Evolutionary conservation across 371 early-diverging fungal genomes (phyloP).

Genomic region (Mucor piriformis): DNA sequence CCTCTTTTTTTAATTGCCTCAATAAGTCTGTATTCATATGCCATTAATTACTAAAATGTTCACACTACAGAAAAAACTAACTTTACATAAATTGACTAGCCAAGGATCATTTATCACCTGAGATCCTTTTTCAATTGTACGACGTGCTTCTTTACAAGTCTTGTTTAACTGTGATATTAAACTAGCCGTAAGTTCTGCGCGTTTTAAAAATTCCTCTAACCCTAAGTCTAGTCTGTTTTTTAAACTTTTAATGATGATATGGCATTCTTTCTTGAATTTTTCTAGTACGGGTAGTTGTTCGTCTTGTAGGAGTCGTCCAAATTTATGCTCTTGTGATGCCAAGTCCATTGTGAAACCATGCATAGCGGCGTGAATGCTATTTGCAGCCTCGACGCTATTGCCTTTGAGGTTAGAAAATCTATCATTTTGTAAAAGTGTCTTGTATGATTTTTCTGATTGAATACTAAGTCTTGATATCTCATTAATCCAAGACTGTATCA

Average conservation of each 20-base stretch:
- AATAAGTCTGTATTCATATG: conserved; percentile 29
- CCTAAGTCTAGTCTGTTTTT: conserved; percentile 24
- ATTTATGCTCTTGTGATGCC: conserved; percentile 11
- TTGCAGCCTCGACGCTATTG: neutral
- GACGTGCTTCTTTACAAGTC: conserved; percentile 31
- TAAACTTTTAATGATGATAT: conserved; percentile 27
- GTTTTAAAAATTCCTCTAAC: conserved; percentile 33
- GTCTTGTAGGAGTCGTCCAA: neutral
- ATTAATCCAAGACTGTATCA: conserved; percentile 28
- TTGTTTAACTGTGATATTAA: conserved; percentile 29
- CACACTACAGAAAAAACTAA: neutral
- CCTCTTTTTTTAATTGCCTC: conserved; percentile 41
- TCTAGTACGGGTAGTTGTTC: conserved; percentile 24
- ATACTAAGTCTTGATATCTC: conserved; percentile 26
- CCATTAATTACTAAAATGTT: neutral
- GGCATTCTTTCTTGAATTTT: conserved; percentile 30
- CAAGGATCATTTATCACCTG: conserved; percentile 37
- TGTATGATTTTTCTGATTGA: conserved; percentile 22
- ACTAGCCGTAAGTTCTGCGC: conserved; percentile 36
- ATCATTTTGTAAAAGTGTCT: neutral
- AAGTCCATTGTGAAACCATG: conserved; percentile 13
- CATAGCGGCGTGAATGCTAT: conserved; percentile 4
- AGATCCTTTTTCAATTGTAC: conserved; percentile 9
- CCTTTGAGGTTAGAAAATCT: neutral
- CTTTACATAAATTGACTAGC: conserved; percentile 43